A percentile compares a stretch with the other conserved stretches of the same genome.
These are phyloP conservation scores for Raphidocelis subcapitata DNA, from an alignment of 139 green algal genomes.

Conservation along the genomic window DNA sequence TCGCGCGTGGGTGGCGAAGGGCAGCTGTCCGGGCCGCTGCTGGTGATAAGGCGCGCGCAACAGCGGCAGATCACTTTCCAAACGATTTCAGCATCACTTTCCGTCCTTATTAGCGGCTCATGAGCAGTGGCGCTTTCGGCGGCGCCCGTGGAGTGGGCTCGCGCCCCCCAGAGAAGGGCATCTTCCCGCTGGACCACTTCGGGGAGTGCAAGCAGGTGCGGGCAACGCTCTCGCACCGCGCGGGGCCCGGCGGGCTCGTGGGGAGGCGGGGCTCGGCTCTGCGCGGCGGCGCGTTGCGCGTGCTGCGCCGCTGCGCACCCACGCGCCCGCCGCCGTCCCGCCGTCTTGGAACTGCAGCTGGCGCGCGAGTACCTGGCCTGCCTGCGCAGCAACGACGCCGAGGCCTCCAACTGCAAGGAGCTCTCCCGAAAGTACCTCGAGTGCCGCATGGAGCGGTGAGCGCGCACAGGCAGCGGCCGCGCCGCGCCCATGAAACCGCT, in stretches of 20 bases:
- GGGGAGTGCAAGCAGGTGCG: conserved; percentile 84
- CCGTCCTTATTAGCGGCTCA: too few species aligned
- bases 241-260: background rate
- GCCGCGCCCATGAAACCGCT: background rate
- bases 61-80: too few species aligned
- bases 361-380: conserved; percentile 82
- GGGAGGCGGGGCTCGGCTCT: too few species aligned
- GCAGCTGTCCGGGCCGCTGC: too few species aligned
- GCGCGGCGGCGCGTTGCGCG: too few species aligned
- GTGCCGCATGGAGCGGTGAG: conserved; percentile 89
- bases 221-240: background rate
- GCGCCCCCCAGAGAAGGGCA: conserved; percentile 90
- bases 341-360: conserved; percentile 43
- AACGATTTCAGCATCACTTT: too few species aligned
- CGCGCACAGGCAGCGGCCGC: background rate
- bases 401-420: conserved; percentile 65
- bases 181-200: conserved; percentile 97
- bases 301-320: background rate
- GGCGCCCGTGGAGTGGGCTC: conserved; percentile 55
- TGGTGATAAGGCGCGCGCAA: too few species aligned
- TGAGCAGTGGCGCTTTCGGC: too few species aligned
- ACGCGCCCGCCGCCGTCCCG: background rate
- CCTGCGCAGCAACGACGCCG: conserved; percentile 58
- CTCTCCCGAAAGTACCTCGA: conserved; percentile 81
- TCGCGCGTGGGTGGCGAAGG: too few species aligned